phyloP scores from a whole-genome alignment of 139 green algal genomes.

The Chlamydomonas incerta region DNA sequence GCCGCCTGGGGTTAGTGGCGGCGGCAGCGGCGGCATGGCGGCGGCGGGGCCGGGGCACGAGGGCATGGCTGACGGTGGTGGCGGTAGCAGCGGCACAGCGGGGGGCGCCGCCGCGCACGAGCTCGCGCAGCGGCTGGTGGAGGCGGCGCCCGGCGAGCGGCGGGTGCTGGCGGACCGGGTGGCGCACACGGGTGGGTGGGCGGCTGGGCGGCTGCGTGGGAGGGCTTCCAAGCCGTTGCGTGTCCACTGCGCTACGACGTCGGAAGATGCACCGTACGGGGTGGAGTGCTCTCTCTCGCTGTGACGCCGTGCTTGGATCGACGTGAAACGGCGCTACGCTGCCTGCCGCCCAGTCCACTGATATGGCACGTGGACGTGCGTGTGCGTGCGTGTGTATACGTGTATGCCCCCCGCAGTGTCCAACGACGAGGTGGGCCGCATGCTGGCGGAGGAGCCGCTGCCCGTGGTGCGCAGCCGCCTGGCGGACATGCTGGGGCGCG shows the following conservation, averaged over 20 bases:
- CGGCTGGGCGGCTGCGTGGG: no score
- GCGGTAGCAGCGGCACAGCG: no score
- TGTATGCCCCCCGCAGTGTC: neutral
- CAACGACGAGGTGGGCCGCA: neutral
- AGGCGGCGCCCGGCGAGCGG: neutral
- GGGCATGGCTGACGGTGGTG: no score
- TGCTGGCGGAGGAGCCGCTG: constrained; percentile 28
- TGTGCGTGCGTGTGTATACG: no score
- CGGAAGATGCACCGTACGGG: no score
- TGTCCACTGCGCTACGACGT: no score
- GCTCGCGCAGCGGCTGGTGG: neutral
- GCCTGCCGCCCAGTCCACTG: no score
- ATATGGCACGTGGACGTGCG: no score
- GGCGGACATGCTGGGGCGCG: constrained; percentile 26
- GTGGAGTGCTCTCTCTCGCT: no score
- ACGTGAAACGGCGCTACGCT: no score
- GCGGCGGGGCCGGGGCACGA: neutral
- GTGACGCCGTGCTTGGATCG: no score
- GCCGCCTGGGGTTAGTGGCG: neutral
- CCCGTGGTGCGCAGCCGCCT: constrained; percentile 39
- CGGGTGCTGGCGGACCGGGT: constrained; percentile 14
- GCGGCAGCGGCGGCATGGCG: neutral
- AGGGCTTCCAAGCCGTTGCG: no score
- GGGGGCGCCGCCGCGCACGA: neutral
- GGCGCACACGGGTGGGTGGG: neutral